Evolutionary conservation across 805 yeast species (phyloP).

Genomic region (Cephaloascus fragrans): DNA sequence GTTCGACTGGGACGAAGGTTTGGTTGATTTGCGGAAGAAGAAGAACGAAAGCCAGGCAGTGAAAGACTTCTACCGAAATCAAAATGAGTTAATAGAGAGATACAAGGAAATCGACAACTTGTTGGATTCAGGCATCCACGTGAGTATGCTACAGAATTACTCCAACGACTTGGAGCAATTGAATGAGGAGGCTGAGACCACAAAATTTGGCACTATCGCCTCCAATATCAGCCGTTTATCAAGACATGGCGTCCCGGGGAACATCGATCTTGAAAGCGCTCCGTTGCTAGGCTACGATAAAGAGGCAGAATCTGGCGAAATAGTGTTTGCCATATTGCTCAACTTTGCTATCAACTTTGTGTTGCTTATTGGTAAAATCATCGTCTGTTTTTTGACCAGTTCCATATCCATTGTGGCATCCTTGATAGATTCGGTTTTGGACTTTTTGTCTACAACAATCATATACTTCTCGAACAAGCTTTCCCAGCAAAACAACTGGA

Average conservation of each 20-base stretch:
- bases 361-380: slow-evolving; percentile 48
- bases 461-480: slow-evolving; percentile 52
- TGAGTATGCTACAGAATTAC: slow-evolving; percentile 53
- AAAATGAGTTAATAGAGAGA: slow-evolving; percentile 49
- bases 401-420: slow-evolving; percentile 76
- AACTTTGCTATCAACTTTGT: slow-evolving; percentile 53
- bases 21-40: slow-evolving; percentile 7
- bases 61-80: slow-evolving; percentile 39
- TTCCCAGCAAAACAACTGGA: slow-evolving; percentile 36
- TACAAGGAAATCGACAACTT: slow-evolving; percentile 53
- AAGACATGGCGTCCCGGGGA: slow-evolving; percentile 45
- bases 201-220: slow-evolving; percentile 2
- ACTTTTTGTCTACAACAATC: slow-evolving; percentile 64
- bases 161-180: slow-evolving; percentile 20
- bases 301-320: slow-evolving; percentile 31
- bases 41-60: slow-evolving; percentile 15
- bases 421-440: slow-evolving; percentile 65
- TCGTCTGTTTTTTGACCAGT: slow-evolving; percentile 52
- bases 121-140: slow-evolving; percentile 63
- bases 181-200: neutral
- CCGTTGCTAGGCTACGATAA: slow-evolving; percentile 38
- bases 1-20: slow-evolving; percentile 26
- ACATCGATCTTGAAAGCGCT: slow-evolving; percentile 50
- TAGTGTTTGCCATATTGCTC: slow-evolving; percentile 50
- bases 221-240: slow-evolving; percentile 16